Evolutionary conservation across 371 early-diverging fungal species (phyloP).

Genomic region (Homolaphlyctis polyrhiza): DNA sequence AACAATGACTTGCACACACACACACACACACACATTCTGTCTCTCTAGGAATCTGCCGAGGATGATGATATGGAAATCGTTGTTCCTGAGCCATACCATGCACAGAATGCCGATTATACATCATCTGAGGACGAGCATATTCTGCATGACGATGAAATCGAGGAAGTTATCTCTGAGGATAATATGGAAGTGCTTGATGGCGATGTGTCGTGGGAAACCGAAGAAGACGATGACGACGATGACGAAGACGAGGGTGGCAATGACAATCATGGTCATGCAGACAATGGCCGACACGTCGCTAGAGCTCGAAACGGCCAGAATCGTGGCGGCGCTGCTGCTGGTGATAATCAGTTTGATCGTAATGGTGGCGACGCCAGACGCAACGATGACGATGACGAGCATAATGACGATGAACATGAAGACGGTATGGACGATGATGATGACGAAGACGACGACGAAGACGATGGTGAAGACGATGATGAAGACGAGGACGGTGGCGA

Average conservation of each 20-base stretch:
- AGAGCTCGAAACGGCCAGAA: constrained; percentile 29
- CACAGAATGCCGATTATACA: constrained; percentile 36
- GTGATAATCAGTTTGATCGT: too few species aligned
- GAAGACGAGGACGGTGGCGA: not conserved
- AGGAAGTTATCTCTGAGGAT: constrained; percentile 36
- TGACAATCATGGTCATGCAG: constrained; percentile 25
- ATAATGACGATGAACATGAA: constrained; percentile 23
- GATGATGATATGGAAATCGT: constrained; percentile 59
- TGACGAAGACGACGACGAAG: constrained; percentile 14
- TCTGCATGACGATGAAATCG: constrained; percentile 22
- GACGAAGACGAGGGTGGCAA: constrained; percentile 40
- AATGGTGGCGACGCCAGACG: too few species aligned
- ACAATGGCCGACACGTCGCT: constrained; percentile 23
- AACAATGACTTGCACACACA: not conserved
- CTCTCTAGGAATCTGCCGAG: constrained; percentile 30
- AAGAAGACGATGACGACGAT: constrained; percentile 47
- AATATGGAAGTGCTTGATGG: constrained; percentile 18
- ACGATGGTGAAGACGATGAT: constrained; percentile 10
- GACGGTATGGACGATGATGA: constrained; percentile 36
- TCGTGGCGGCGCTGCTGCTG: constrained; percentile 32
- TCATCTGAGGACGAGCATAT: constrained; percentile 16
- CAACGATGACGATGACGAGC: constrained; percentile 25
- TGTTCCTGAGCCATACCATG: constrained; percentile 54
- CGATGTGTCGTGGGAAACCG: constrained; percentile 1
- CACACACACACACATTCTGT: not conserved